phyloP scores from a whole-genome alignment of 352 stramenopile genomes.

The Achlya hypogyna region DNA sequence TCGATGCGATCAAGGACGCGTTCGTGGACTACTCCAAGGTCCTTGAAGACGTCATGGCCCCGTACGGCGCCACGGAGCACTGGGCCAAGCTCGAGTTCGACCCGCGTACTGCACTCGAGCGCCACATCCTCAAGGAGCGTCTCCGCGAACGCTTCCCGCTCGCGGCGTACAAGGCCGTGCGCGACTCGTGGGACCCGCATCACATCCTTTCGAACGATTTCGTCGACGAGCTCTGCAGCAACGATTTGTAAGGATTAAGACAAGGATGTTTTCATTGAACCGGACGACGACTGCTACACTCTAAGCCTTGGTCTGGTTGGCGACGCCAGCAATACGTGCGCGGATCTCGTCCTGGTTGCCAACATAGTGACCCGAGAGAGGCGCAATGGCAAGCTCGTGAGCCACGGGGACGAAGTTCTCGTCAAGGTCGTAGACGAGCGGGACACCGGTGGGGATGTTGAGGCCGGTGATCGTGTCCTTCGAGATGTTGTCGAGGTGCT shows the following conservation, averaged over 20 bases:
- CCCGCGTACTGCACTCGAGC: slow-evolving; percentile 32
- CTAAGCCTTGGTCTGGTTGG: slow-evolving; percentile 93
- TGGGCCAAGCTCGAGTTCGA: slow-evolving; percentile 96
- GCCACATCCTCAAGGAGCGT: slow-evolving; percentile 45
- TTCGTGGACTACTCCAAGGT: slow-evolving; percentile 92
- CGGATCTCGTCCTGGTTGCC: slow-evolving; percentile 97
- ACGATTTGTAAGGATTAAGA: background rate
- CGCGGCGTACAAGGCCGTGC: slow-evolving; percentile 81
- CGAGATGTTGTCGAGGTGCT: slow-evolving; percentile 97
- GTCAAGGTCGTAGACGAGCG: slow-evolving; percentile 96
- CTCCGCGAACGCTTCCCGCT: slow-evolving; percentile 79
- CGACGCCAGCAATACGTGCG: slow-evolving; percentile 92
- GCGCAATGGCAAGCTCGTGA: slow-evolving; percentile 86
- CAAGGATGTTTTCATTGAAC: too few relatives aligned
- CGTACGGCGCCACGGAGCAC: slow-evolving; percentile 86
- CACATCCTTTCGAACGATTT: slow-evolving; percentile 88
- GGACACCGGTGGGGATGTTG: slow-evolving; percentile 95
- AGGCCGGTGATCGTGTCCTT: slow-evolving; percentile 95
- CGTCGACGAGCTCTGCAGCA: slow-evolving; percentile 38
- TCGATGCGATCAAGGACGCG: slow-evolving; percentile 81
- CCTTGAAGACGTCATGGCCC: slow-evolving; percentile 82
- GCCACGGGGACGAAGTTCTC: slow-evolving; percentile 94
- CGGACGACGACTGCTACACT: slow-evolving; percentile 11
- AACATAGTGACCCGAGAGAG: slow-evolving; percentile 68
- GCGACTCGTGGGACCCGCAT: slow-evolving; percentile 88